Base-by-base conservation (phyloP, 306 rosid species). In the Crataegus laevigata region DNA sequence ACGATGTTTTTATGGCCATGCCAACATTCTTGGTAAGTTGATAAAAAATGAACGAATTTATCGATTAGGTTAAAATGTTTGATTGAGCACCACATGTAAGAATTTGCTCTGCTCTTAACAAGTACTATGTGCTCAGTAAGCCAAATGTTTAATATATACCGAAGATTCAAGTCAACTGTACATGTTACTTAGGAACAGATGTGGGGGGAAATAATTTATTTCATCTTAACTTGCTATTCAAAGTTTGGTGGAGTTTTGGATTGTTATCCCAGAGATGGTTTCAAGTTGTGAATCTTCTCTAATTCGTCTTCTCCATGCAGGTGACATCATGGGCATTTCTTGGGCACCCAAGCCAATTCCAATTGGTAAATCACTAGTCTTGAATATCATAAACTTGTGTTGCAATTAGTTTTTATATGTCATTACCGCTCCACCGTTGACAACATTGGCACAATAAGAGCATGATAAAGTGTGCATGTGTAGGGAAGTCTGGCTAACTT, bases 311-410 rank as follows among this genome's bases (percentile, higher is more conserved):
- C 69, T 7, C 76, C 21, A 24, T 80, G 87, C 91, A 96, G 99
- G 89, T 80, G 93, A 87, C 75, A 96, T 96, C 81, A 82, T 98
- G 63, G 82, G 88, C 87, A 88, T 96, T 79, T 81, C 91, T 29
- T 96, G 99, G 99, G 79, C 90, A 30, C 99, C 99, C 43, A 88
- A 86, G 82, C 15, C 78, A 36, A 81, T 90, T 74, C 88, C 90
- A 61, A 72, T 38, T 64, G 99, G 99, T 96, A 85, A 85, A 34
- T 43, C 40, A 36, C 50, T 24, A 25, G 0, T 34, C 68, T 73
- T 61, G 29, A 61, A 19, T 72, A 43, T 73, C 38, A 42, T 42
- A 19, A 72, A 15, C 18, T 47, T 28, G 68, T 51, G 24, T 71
- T 71, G 66, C 38, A 25, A 28, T 55, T 22, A 11, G 52, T 47